Percentiles rank a stretch among this genome's conserved stretches.
Conservation (phyloP, 2,329 filamentous ascomycete genomes). For the Pseudocercospora macadamiae region DNA sequence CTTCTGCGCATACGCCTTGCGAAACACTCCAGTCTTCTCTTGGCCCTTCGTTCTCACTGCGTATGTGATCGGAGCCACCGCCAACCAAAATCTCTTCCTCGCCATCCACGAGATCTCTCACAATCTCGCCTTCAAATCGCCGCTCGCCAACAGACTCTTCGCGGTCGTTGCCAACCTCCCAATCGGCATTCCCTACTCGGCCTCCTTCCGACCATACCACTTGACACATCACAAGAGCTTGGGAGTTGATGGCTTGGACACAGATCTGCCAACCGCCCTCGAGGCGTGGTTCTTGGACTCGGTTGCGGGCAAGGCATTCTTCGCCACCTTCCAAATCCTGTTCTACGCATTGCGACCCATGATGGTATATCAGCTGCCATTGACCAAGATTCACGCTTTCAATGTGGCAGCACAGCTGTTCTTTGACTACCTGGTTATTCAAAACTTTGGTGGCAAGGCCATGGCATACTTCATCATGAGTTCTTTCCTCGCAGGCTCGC, state of each 20-base stretch:
- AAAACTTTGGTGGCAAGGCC: slow-evolving; percentile 63
- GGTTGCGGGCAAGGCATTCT: slow-evolving; percentile 94
- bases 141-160: slow-evolving; percentile 78
- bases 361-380: slow-evolving; percentile 85
- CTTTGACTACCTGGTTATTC: slow-evolving; percentile 75
- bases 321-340: slow-evolving; percentile 98
- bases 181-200: slow-evolving; percentile 94
- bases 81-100: slow-evolving; percentile 98
- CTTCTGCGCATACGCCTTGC: slow-evolving; percentile 73
- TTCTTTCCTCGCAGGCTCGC: slow-evolving; percentile 88
- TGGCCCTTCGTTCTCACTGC: slow-evolving; percentile 83
- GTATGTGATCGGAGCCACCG: slow-evolving; percentile 89
- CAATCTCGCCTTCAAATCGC: slow-evolving; percentile 87
- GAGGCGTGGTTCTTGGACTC: slow-evolving; percentile 95
- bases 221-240: slow-evolving; percentile 98
- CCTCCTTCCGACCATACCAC: slow-evolving; percentile 95
- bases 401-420: slow-evolving; percentile 77
- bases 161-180: slow-evolving; percentile 94
- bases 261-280: slow-evolving; percentile 87
- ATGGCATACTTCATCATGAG: slow-evolving; percentile 83
- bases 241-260: slow-evolving; percentile 93
- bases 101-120: slow-evolving; percentile 99
- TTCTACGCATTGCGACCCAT: slow-evolving; percentile 98
- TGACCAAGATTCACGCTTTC: slow-evolving; percentile 80
- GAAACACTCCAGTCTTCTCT: slow-evolving; percentile 76